Base-by-base conservation (phyloP, 371 early-diverging fungal genomes). In the Mucor mucedo region DNA sequence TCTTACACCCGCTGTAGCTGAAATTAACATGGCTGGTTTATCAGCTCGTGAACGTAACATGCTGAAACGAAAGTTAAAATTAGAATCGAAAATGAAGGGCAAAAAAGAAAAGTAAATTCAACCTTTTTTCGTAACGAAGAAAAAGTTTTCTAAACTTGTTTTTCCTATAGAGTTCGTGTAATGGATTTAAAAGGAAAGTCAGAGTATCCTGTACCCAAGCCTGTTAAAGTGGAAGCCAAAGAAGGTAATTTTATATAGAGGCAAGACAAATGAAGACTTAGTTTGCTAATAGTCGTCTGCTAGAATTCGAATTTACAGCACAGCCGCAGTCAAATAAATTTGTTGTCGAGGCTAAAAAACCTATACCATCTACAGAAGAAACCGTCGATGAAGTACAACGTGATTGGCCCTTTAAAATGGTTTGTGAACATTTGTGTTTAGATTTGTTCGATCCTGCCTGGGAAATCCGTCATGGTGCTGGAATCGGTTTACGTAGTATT, bases 381-480 rank as follows among this genome's bases (percentile, higher is more conserved):
- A 38, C 32, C 27, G 32, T 42, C 27, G 78, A 73, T 52, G 63
- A 71, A 47, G 63, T 52, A 44, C 45, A 69, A 49, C 29, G 53
- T 55, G 92, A 92, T 65, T 98, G 98, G 98, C 93, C 96, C 13
- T 97, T 98, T 68, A 93, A 92, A 61, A 89, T 90, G 52, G 79
- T 97, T 0, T 94, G 93, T 64, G 96, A 96, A 56, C 86, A 94
- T 57, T 83, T 98, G 13, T 92, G 89, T 65, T 81, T 95, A 68
- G 95, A 97, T 75, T 80, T 98, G 44, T 95, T 96, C 68, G 92
- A 93, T 59, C 90, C 95, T 2, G 60, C 76, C n/a, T 98, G 99
- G 99, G 95, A 95, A 66, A 85, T 94, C 21, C 87, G 99, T 6
- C 99, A 98, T 67, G 99, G 99, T 35, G 98, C 99, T 2, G 96